Conservation (phyloP, 1,284 basidiomycete genomes). For the Sporisorium iseilematis-ciliati region DNA sequence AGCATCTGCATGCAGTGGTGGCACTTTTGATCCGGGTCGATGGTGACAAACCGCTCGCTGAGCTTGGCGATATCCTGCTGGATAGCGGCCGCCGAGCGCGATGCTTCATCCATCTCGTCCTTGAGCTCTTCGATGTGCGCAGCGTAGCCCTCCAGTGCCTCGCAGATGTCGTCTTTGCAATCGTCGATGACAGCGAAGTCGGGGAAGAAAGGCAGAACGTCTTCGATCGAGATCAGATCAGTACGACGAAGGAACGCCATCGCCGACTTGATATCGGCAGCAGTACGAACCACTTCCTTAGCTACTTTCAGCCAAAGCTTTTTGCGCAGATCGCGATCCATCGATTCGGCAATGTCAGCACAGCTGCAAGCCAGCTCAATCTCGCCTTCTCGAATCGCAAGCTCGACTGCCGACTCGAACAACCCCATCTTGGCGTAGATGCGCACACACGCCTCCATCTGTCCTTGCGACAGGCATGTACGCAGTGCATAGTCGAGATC, state of each 20-base stretch:
- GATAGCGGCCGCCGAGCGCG: slow-evolving; percentile 89
- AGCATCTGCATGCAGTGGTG: slow-evolving; percentile 82
- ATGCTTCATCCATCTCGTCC: slow-evolving; percentile 95
- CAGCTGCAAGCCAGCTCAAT: slow-evolving; percentile 72
- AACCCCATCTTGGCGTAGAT: slow-evolving; percentile 98
- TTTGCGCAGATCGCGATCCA: slow-evolving; percentile 76
- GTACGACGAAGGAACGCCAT: slow-evolving; percentile 96
- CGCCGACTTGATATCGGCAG: slow-evolving; percentile 97
- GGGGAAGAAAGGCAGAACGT: slow-evolving; percentile 98
- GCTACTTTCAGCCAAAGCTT: slow-evolving; percentile 99
- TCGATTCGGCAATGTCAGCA: slow-evolving; percentile 55
- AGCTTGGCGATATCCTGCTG: slow-evolving; percentile 89
- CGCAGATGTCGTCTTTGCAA: slow-evolving; percentile 98
- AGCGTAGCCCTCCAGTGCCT: slow-evolving; percentile 93
- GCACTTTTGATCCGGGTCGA: slow-evolving; percentile 89
- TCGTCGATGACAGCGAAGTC: slow-evolving; percentile 99
- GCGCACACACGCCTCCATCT: slow-evolving; percentile 91
- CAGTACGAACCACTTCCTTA: slow-evolving; percentile 94
- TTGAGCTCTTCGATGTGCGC: slow-evolving; percentile 90
- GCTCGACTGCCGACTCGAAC: slow-evolving; percentile 94
- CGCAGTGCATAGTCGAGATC: slow-evolving; percentile 96
- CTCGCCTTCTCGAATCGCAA: slow-evolving; percentile 76
- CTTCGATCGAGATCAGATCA: slow-evolving; percentile 95
- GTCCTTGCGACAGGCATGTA: slow-evolving; percentile 80
- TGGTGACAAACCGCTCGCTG: slow-evolving; percentile 90